Base-by-base conservation (phyloP, 169 alveolate species). In the Perkinsus olseni region DNA sequence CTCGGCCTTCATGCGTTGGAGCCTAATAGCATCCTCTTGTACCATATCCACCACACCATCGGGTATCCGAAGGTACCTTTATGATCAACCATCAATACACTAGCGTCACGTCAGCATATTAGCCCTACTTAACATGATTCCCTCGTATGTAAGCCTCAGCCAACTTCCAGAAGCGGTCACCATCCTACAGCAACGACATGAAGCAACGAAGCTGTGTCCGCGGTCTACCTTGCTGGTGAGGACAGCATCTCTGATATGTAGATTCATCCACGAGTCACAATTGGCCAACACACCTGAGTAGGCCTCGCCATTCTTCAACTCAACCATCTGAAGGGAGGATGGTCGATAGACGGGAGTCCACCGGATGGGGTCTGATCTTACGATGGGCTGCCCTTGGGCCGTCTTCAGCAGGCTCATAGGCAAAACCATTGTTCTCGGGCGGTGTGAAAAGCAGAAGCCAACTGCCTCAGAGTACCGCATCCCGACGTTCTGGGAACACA, bases 301-400 rank as follows among this genome's bases (percentile, higher is more conserved):
- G 40, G 96, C 94, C 94, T 95, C 96, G 21, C 96, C 96, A 40
- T 94, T 95, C 93, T 95, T 95, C 93, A 95, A 92, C 94, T 95
- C 96, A 34, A 95, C 96, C 96, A 95, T 95, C 96, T 94, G 94
- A 40, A 11, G 11, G 11, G 50, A n/a, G n/a, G n/a, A n/a, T 8
- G 20, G 17, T 8, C 0, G 6, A 8, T 62, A 62, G 1, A 4
- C 8, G 37, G 37, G 31, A 62, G 28, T 6, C 82, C 82, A 28
- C 17, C n/a, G n/a, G n/a, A n/a, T n/a, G n/a, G 37, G 8, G 31
- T 24, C 82, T 62, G 1, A 4, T 3, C 82, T 62, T 62, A 62
- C 82, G 1, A 62, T 62, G 8, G 82, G 82, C 34, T 62, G 82
- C 37, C 82, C 82, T 28, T 62, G 82, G 82, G 82, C 82, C 82